Evolutionary conservation across 164 flowering plant species (phyloP), one percentile per base, ranked within the genome.

Genomic region (Nymphaea thermarum): DNA sequence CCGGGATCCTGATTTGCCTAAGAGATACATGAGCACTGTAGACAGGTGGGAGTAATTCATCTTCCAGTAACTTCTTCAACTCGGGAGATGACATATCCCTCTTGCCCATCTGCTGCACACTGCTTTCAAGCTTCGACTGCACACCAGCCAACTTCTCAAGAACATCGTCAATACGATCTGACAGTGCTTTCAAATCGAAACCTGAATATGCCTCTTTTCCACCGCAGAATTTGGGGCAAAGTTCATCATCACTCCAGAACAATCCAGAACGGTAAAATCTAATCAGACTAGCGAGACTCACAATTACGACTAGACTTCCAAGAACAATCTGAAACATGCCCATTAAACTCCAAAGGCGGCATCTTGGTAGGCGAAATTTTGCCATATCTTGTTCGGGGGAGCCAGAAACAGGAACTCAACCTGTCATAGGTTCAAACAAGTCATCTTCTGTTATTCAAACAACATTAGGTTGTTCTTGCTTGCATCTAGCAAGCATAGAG

Each of bases 11-110:
- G 70, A 88, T 86, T 77, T 82, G 91, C 71, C 91, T 78, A 4
- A 94, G 90, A 60, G 84, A 77, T 25, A 94, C 84, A 45, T 88
- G 93, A 71, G 96, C 98, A 61, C 59, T 70, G 45, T 94, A 88
- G 6, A 94, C 84, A 60, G 97, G 97, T 62, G 76, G 79, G 67
- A 91, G 82, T 66, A 94, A 89, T 71, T 89, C 89, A 2, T 83
- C 86, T 59, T 84, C 84, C 43, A 93, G 69, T 68, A 77, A 91
- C 71, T 70, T 87, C 76, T 80, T 90, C 63, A 80, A 75, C 77
- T 85, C 92, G 42, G 67, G 63, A 55, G 61, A 78, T 1, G 86
- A 72, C 59, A 92, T 77, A 45, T 69, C 80, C 43, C 75, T 71
- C 66, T 81, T 89, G 73, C 81, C 95, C 82, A 91, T 77, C 68